Evolutionary conservation across 2,329 filamentous ascomycete genomes (phyloP).

Genomic region (Monilinia polystroma): DNA sequence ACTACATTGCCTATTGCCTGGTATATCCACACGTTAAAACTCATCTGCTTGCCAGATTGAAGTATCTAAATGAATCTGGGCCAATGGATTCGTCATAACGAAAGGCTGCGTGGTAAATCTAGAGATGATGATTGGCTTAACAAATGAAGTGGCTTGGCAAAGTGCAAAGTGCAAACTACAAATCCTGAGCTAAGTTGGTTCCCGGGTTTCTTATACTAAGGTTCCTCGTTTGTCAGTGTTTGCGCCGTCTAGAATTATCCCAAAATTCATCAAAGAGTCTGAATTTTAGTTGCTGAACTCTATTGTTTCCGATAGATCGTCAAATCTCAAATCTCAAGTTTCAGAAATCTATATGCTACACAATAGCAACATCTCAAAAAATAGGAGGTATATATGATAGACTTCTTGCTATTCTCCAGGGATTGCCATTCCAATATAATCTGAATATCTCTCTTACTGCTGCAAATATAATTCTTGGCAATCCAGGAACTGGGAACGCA

Average conservation of each 20-base stretch:
- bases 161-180: neutral
- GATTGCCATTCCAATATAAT: neutral
- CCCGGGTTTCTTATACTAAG: neutral
- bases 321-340: neutral
- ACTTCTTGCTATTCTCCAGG: neutral
- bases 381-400: neutral
- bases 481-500: neutral
- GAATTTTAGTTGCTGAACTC: slow-evolving; percentile 9
- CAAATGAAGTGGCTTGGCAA: slow-evolving; percentile 10
- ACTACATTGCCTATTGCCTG: neutral
- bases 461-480: neutral
- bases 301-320: neutral
- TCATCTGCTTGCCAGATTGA: neutral
- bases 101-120: slow-evolving; percentile 13
- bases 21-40: neutral
- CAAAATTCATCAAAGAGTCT: neutral
- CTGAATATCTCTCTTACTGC: neutral
- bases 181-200: neutral
- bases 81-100: neutral
- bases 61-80: too few relatives aligned
- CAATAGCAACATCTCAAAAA: neutral
- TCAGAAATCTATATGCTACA: slow-evolving; percentile 8
- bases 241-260: neutral
- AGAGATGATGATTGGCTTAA: slow-evolving; percentile 15
- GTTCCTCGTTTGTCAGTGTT: neutral